A percentile compares a stretch with the other conserved stretches of the same genome.
Evolutionary conservation across 805 yeast genomes (phyloP).

Genomic region (Pichia membranifaciens): DNA sequence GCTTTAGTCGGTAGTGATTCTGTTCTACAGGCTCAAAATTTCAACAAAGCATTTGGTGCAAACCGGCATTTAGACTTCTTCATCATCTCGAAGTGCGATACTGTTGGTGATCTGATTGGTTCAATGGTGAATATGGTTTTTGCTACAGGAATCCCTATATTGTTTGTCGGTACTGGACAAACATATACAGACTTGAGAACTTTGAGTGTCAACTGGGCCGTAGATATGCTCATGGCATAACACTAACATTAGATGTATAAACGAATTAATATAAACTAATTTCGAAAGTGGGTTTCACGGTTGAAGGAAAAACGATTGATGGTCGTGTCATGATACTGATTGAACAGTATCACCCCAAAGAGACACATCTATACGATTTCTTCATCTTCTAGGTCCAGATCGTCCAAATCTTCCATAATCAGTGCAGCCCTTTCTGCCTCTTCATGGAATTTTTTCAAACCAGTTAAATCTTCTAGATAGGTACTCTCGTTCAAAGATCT

Average conservation of each 20-base stretch:
- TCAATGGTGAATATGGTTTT: slow-evolving; percentile 96
- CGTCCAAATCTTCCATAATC: slow-evolving; percentile 33
- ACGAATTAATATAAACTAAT: too few relatives aligned
- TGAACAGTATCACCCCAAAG: too few relatives aligned
- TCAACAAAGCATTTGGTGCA: slow-evolving; percentile 88
- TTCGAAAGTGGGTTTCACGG: not conserved
- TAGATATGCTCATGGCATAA: slow-evolving; percentile 68
- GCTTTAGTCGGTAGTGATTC: slow-evolving; percentile 97
- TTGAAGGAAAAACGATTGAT: too few relatives aligned
- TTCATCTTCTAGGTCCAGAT: slow-evolving; percentile 15
- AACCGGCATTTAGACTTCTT: slow-evolving; percentile 79
- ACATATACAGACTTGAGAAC: slow-evolving; percentile 92
- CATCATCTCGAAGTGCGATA: slow-evolving; percentile 90
- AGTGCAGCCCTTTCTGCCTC: slow-evolving; percentile 54
- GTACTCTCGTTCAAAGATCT: slow-evolving; percentile 59
- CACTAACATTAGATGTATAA: not conserved
- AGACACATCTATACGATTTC: not conserved
- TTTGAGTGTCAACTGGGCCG: slow-evolving; percentile 88
- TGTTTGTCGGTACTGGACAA: slow-evolving; percentile 96
- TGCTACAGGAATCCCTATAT: slow-evolving; percentile 90
- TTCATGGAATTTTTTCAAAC: slow-evolving; percentile 66
- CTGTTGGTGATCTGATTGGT: slow-evolving; percentile 95
- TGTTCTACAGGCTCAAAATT: slow-evolving; percentile 89
- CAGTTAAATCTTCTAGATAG: slow-evolving; percentile 73
- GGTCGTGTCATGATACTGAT: too few relatives aligned